phyloP scores from a whole-genome alignment of 768 basidiomycete genomes.

The Suillus weaverae region DNA sequence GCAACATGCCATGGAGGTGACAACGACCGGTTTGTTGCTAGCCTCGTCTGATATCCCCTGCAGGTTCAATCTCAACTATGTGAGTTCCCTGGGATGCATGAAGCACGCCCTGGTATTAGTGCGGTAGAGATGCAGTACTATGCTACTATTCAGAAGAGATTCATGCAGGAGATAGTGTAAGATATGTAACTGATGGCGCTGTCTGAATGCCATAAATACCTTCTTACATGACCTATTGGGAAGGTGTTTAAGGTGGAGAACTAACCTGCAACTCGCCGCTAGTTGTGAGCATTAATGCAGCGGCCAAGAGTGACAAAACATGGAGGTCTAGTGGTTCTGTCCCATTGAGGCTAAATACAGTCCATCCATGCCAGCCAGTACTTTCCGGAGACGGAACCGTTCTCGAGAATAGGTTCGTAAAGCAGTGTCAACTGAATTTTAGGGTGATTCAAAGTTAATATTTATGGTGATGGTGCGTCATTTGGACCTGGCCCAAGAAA shows the following conservation, averaged over 20 bases:
- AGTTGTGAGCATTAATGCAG: background rate
- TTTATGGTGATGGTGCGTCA: background rate
- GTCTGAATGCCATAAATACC: background rate
- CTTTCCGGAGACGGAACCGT: background rate
- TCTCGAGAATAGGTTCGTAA: background rate
- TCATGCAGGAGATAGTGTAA: background rate
- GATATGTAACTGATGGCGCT: background rate
- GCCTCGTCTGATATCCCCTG: too few relatives aligned
- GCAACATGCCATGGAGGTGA: background rate
- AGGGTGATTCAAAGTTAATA: background rate
- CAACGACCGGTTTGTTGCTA: background rate
- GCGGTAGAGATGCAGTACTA: conserved; percentile 87
- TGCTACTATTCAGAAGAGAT: conserved; percentile 44
- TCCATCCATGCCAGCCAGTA: background rate
- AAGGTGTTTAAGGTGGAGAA: background rate
- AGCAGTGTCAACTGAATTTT: background rate
- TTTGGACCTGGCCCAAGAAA: background rate
- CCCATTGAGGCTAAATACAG: background rate
- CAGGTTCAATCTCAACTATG: too few relatives aligned
- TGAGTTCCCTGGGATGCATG: too few relatives aligned
- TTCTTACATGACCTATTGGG: background rate
- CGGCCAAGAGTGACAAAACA: background rate
- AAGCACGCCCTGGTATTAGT: conserved; percentile 34
- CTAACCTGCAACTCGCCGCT: background rate
- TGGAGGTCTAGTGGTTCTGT: background rate